These are phyloP conservation scores for Dictyostelium purpureum DNA, from an alignment of 78 protist species.

Conservation along the genomic window DNA sequence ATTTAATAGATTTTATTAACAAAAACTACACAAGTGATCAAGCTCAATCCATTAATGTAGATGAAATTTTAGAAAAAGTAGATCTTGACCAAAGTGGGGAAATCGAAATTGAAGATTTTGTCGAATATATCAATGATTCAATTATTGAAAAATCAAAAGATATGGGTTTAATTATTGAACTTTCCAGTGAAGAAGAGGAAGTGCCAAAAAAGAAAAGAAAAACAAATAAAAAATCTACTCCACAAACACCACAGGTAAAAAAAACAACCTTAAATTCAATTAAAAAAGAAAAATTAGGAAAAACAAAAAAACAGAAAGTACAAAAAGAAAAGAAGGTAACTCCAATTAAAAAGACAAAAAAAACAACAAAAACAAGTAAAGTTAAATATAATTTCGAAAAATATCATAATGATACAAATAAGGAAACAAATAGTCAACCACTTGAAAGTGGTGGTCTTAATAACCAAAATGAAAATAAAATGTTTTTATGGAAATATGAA, in stretches of 20 bases:
- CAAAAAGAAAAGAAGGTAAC: too few relatives aligned
- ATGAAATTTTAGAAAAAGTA: background rate
- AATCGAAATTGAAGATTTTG: slow-evolving; percentile 38
- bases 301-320: too few relatives aligned
- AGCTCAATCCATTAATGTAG: background rate
- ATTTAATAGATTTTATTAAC: slow-evolving; percentile 11
- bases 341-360: too few relatives aligned
- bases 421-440: background rate
- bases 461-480: background rate
- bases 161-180: slow-evolving; percentile 18
- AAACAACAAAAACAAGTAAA: background rate
- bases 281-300: background rate
- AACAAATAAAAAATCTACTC: too few relatives aligned
- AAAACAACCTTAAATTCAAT: too few relatives aligned
- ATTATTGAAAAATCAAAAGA: slow-evolving; percentile 17
- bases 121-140: slow-evolving; percentile 13
- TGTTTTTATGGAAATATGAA: slow-evolving; percentile 43
- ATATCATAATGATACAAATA: background rate
- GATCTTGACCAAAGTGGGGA: slow-evolving; percentile 3
- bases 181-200: slow-evolving; percentile 13
- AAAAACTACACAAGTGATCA: slow-evolving; percentile 4
- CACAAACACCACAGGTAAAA: too few relatives aligned
- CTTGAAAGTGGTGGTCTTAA: background rate
- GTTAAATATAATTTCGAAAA: background rate
- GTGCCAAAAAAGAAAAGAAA: background rate